Percentiles rank a stretch among this genome's conserved stretches.
These are phyloP conservation scores for Panellus pusillus DNA, from an alignment of 768 basidiomycete genomes.

Conservation along the genomic window DNA sequence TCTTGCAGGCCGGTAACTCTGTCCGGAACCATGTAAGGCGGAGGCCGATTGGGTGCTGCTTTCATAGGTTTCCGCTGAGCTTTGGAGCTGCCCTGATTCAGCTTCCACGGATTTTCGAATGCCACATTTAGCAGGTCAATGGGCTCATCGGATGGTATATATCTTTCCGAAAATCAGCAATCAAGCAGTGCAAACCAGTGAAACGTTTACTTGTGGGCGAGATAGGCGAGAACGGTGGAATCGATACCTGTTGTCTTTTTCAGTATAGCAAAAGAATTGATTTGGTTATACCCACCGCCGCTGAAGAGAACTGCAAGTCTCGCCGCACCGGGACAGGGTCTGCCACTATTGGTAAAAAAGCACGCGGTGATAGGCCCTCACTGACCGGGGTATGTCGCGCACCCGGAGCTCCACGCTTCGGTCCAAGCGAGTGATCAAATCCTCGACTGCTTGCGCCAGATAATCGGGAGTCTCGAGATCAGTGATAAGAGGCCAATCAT, in stretches of 20 bases:
- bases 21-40: constrained; percentile 83
- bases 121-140: constrained; percentile 93
- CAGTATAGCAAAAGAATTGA: not conserved
- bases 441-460: constrained; percentile 44
- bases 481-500: constrained; percentile 34
- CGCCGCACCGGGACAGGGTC: constrained; percentile 36
- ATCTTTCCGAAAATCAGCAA: constrained; percentile 40
- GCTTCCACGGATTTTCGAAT: constrained; percentile 91
- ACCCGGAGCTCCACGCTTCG: constrained; percentile 70
- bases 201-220: constrained; percentile 66
- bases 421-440: constrained; percentile 55
- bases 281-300: constrained; percentile 38
- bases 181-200: not conserved
- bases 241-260: constrained; percentile 67
- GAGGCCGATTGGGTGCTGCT: not conserved
- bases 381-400: constrained; percentile 58
- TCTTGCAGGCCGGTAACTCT: constrained; percentile 78
- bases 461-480: constrained; percentile 45
- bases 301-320: constrained; percentile 89
- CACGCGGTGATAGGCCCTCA: constrained; percentile 22
- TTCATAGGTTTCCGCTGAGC: constrained; percentile 19
- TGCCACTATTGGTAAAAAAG: constrained; percentile 18
- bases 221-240: constrained; percentile 77
- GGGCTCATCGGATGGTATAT: constrained; percentile 72
- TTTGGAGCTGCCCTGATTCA: constrained; percentile 41